phyloP scores from a whole-genome alignment of 2,329 filamentous ascomycete species.

The Bipolaris bicolor region DNA sequence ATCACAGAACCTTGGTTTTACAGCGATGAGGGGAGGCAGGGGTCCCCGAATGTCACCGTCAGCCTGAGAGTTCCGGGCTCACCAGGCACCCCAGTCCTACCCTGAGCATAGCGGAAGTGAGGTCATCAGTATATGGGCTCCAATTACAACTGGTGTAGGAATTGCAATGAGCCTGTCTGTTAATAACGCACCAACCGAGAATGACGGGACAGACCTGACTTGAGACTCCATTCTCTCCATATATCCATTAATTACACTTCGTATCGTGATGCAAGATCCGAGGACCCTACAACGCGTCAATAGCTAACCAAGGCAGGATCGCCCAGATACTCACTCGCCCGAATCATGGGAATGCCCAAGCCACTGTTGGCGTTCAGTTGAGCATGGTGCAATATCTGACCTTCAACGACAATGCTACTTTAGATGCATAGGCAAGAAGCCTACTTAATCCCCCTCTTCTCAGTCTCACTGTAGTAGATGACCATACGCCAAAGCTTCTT shows the following conservation, averaged over 20 bases:
- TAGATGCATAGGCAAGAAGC: background rate
- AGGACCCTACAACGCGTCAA: slow-evolving; percentile 31
- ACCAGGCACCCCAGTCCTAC: background rate
- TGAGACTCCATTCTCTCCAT: slow-evolving; percentile 12
- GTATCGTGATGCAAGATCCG: slow-evolving; percentile 25
- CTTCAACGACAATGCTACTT: background rate
- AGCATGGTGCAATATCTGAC: background rate
- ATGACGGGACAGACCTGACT: slow-evolving; percentile 15
- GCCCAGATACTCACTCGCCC: slow-evolving; percentile 24
- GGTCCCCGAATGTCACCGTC: slow-evolving; percentile 1
- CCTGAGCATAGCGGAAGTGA: background rate
- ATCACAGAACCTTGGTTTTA: slow-evolving; percentile 4
- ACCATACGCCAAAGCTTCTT: slow-evolving; percentile 99
- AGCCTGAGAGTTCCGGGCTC: background rate
- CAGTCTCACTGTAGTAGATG: slow-evolving; percentile 95
- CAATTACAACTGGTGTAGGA: background rate
- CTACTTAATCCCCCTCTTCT: slow-evolving; percentile 76
- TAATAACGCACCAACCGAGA: slow-evolving; percentile 8
- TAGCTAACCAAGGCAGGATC: slow-evolving; percentile 13
- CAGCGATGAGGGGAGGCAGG: slow-evolving; percentile 4
- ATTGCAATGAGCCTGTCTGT: slow-evolving; percentile 5
- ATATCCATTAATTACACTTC: slow-evolving; percentile 14
- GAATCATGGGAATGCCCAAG: slow-evolving; percentile 1
- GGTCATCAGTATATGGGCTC: background rate
- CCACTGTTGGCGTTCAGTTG: background rate